Base-by-base conservation (phyloP, 2,329 filamentous ascomycete species). In the Chaetomiaceae sp. region DNA sequence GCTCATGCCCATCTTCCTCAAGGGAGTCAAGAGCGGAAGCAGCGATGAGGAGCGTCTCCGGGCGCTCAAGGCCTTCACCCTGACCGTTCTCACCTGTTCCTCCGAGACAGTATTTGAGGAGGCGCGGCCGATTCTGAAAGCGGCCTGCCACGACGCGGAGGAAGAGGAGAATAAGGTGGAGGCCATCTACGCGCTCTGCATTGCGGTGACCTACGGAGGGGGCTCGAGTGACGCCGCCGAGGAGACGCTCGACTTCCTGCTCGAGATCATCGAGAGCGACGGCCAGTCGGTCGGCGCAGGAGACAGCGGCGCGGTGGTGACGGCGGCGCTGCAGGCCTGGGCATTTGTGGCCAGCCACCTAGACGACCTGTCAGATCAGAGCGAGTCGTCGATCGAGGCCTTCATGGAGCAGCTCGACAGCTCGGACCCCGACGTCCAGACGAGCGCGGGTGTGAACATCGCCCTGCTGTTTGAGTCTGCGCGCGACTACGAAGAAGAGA, bases 371-470 rank as follows among this genome's bases (percentile, higher is more conserved):
- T 82, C 87, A 58, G 77, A 79, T 14, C 76, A 83, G 54, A 88
- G 85, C 27, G 83, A 89, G 56, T 71, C 81, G 23, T 85, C 87
- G 14, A 79, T 93, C 60, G 86, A 93, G 47, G 83, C 85, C 2
- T 89, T 96, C 60, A 83, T 88, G 37, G 89, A 95, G 42, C 90
- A 95, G 67, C 83, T 96, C 16, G 83, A 91, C 53, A 89, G 86
- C 65, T 76, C 76, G 27, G 83, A 89, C 52, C 73, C 82, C 1
- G 73, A 78, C 8, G 87, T 95, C 1, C 88, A 93, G 62, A 82
- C 89, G 40, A 82, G 85, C 3, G 86, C 89, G 0, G 89, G 86
- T 3, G 81, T 86, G 62, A 88, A 88, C 65, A 90, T 95, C 53
- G 89, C 89, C 0, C 73, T 95, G 9, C 74, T 95, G 10, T 92